phyloP scores from a whole-genome alignment of 164 flowering plant genomes.

The Nymphaea thermarum region DNA sequence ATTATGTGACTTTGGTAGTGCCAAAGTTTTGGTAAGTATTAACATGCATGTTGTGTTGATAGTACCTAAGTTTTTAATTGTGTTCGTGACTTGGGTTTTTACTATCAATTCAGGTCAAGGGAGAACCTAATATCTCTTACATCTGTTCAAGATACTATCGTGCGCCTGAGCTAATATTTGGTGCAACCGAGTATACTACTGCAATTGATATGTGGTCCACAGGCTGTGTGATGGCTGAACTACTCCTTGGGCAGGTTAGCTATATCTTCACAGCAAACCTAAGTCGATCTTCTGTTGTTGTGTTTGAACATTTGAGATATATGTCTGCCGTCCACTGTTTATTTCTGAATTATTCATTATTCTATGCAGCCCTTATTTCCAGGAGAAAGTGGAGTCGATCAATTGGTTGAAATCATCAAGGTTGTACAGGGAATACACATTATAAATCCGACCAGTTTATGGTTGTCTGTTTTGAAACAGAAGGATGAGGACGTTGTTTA shows the following conservation, averaged over 20 bases:
- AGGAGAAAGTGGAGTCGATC: slow-evolving; percentile 97
- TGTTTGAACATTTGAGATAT: neutral
- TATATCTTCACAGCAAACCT: neutral
- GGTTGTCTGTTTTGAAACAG: neutral
- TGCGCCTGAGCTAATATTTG: slow-evolving; percentile 96
- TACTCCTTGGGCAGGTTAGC: slow-evolving; percentile 90
- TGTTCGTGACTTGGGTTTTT: slow-evolving; percentile 5
- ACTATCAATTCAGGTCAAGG: slow-evolving; percentile 58
- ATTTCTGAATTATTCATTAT: neutral
- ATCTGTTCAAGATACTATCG: slow-evolving; percentile 97
- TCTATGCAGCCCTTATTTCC: slow-evolving; percentile 79
- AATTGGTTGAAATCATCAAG: slow-evolving; percentile 92
- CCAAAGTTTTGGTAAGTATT: slow-evolving; percentile 78
- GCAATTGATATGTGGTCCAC: slow-evolving; percentile 97
- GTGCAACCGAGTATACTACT: slow-evolving; percentile 93
- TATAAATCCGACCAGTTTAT: neutral
- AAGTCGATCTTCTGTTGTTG: neutral
- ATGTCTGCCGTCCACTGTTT: neutral
- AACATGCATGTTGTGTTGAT: neutral
- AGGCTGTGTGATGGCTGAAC: slow-evolving; percentile 96
- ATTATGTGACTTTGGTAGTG: slow-evolving; percentile 96
- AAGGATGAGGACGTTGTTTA: neutral
- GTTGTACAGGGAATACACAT: slow-evolving; percentile 13
- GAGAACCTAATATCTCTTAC: slow-evolving; percentile 95
- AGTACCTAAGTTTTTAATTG: neutral